Evolutionary conservation across 2,329 filamentous ascomycete species (phyloP).

Genomic region (Trichophyton mentagrophytes): DNA sequence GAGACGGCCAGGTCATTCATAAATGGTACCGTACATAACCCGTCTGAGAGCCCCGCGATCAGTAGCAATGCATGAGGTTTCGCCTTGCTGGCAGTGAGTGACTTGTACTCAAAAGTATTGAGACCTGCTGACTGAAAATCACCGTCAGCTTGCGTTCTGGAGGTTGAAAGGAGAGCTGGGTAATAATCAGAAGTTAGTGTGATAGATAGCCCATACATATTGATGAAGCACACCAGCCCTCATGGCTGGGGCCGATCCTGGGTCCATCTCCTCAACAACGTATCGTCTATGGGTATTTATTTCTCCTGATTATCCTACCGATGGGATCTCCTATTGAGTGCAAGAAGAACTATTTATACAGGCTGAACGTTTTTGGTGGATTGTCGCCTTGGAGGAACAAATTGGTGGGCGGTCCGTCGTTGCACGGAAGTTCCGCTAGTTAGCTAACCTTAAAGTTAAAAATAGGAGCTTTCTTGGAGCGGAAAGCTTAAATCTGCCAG

Average conservation of each 20-base stretch:
- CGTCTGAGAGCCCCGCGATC: constrained; percentile 48
- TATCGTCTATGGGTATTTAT: neutral
- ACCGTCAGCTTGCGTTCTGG: neutral
- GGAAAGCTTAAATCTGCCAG: neutral
- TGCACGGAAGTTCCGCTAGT: neutral
- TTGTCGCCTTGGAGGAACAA: neutral
- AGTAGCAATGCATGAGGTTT: constrained; percentile 43
- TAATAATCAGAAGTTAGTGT: neutral
- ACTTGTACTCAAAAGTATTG: constrained; percentile 31
- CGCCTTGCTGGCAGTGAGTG: constrained; percentile 12
- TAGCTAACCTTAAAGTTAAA: neutral
- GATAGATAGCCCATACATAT: constrained; percentile 10
- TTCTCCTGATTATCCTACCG: neutral
- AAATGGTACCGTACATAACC: constrained; percentile 43
- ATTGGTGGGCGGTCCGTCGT: neutral
- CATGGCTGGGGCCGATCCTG: neutral
- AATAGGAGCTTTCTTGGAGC: neutral
- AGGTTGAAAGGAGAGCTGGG: neutral
- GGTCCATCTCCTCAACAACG: neutral
- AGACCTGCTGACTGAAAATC: constrained; percentile 26
- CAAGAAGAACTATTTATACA: neutral
- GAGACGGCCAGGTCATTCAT: constrained; percentile 37
- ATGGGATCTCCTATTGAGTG: neutral
- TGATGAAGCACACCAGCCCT: constrained; percentile 14
- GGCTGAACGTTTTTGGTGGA: neutral